phyloP scores from a whole-genome alignment of 805 yeast genomes.

The Cyberlindnera misumaiensis region DNA sequence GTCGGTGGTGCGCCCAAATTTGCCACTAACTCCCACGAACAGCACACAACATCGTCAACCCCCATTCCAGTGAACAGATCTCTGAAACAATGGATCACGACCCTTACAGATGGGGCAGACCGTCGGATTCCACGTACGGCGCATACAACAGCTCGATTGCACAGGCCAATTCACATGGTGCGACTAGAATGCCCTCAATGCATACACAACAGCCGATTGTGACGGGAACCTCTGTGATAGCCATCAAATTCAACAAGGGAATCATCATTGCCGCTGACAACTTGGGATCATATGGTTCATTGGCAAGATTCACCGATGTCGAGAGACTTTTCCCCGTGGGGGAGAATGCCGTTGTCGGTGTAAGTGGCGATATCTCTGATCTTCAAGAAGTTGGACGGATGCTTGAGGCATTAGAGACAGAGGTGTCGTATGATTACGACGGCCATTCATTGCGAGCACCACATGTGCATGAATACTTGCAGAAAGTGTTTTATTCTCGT shows the following conservation, averaged over 20 bases:
- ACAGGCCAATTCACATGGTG: constrained; percentile 34
- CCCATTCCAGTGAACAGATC: not conserved
- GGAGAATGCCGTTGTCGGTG: constrained; percentile 78
- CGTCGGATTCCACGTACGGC: constrained; percentile 77
- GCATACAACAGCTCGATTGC: constrained; percentile 70
- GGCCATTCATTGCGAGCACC: constrained; percentile 73
- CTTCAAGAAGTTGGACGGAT: constrained; percentile 74
- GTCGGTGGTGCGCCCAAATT: too few relatives aligned
- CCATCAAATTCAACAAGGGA: constrained; percentile 85
- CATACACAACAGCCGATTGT: constrained; percentile 92
- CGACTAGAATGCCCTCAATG: constrained; percentile 46
- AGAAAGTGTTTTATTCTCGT: constrained; percentile 78
- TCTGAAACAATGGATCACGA: constrained; percentile 74
- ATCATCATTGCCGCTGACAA: constrained; percentile 93
- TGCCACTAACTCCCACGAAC: too few relatives aligned
- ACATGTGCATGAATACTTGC: constrained; percentile 80
- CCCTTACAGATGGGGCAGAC: constrained; percentile 95
- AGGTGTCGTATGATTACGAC: constrained; percentile 70
- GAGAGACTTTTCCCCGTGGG: constrained; percentile 87
- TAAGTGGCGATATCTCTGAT: constrained; percentile 93
- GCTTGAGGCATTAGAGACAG: constrained; percentile 71
- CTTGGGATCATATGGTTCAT: constrained; percentile 87
- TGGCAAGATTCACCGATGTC: constrained; percentile 76
- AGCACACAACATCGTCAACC: not conserved
- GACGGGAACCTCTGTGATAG: constrained; percentile 94